Percentiles rank a stretch among this genome's conserved stretches.
Evolutionary conservation across 495 filamentous ascomycete species (phyloP).

Genomic region (Penicillium daleae): DNA sequence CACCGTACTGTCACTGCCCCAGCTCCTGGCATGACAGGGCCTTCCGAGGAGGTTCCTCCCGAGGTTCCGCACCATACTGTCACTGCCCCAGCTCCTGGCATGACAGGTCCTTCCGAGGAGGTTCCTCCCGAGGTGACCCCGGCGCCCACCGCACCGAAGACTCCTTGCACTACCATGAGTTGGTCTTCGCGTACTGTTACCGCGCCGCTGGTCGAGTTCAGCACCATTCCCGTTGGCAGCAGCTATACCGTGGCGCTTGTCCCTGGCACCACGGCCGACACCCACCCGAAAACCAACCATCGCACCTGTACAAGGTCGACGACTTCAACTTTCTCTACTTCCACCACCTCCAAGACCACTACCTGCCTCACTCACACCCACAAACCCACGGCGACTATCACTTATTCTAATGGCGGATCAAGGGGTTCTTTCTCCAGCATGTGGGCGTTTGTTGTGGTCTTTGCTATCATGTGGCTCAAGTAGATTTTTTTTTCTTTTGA

Average conservation of each 20-base stretch:
- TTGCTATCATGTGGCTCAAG: not conserved
- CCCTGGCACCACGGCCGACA: not conserved
- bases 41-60: conserved; percentile 28
- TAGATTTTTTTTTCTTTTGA: conserved; percentile 3
- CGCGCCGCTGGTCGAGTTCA: conserved; percentile 74
- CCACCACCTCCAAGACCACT: conserved; percentile 4
- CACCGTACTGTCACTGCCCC: conserved; percentile 45
- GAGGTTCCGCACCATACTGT: conserved; percentile 26
- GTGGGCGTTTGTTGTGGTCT: conserved; percentile 3
- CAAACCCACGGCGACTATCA: conserved; percentile 3
- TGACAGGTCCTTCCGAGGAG: conserved; percentile 33
- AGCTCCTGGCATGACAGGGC: conserved; percentile 22
- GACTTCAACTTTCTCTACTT: not conserved
- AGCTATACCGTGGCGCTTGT: conserved; percentile 32
- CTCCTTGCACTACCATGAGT: conserved; percentile 65
- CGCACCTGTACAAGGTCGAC: not conserved
- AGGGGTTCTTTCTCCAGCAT: not conserved
- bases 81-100: conserved; percentile 41
- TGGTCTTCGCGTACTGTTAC: conserved; percentile 64
- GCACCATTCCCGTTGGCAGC: conserved; percentile 52
- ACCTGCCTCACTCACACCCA: not conserved
- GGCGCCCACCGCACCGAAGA: conserved; percentile 11
- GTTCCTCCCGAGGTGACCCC: conserved; percentile 9
- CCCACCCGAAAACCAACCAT: not conserved
- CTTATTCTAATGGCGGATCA: not conserved